Conservation (phyloP, 2,329 filamentous ascomycete species). For the Teratosphaeria zuluensis region DNA sequence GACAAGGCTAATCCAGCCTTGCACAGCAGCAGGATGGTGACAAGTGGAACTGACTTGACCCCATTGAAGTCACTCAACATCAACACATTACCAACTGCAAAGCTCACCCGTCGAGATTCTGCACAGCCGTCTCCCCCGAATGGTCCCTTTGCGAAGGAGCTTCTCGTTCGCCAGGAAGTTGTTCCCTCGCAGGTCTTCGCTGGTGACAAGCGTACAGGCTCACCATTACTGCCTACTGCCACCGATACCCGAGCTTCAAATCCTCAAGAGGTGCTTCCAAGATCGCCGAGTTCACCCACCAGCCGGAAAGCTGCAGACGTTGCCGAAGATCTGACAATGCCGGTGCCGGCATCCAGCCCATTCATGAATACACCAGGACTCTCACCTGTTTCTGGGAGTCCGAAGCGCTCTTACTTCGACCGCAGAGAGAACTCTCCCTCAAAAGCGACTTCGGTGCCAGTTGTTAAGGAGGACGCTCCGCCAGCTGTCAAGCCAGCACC, state of each 20-base stretch:
- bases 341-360: constrained; percentile 10
- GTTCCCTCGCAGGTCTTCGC: constrained; percentile 6
- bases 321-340: constrained; percentile 5
- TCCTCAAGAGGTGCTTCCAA: not conserved
- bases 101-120: constrained; percentile 5
- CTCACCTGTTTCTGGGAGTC: constrained; percentile 3
- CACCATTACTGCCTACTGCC: constrained; percentile 9
- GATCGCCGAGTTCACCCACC: not conserved
- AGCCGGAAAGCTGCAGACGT: not conserved
- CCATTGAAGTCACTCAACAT: constrained; percentile 20
- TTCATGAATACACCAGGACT: constrained; percentile 8
- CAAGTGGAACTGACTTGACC: constrained; percentile 15
- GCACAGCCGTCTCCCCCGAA: constrained; percentile 4
- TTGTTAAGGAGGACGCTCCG: constrained; percentile 15
- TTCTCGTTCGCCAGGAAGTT: constrained; percentile 7
- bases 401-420: constrained; percentile 3
- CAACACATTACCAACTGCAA: constrained; percentile 13
- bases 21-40: constrained; percentile 12
- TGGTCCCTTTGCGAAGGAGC: constrained; percentile 5
- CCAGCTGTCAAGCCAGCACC: constrained; percentile 6
- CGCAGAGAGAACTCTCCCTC: constrained; percentile 1
- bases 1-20: not conserved
- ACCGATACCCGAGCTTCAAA: constrained; percentile 1
- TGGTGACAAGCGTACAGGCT: constrained; percentile 8
- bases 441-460: constrained; percentile 1